These are phyloP conservation scores for Quercus tomentella DNA, from an alignment of 331 rosid species.

Conservation along the genomic window DNA sequence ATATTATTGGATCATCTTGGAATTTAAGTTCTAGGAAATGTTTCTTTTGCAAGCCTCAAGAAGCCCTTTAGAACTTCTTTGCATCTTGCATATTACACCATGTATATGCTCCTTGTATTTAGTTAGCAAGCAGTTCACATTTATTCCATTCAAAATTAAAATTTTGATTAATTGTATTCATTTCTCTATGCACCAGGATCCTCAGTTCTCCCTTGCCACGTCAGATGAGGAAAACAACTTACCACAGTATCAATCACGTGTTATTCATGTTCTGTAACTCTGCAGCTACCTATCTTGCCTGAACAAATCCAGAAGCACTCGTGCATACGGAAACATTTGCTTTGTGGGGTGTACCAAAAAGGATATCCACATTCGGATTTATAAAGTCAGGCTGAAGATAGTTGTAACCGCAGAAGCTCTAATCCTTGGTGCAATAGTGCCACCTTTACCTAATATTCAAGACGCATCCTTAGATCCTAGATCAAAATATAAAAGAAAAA, in stretches of 20 bases:
- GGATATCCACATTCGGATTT: neutral
- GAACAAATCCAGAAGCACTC: constrained; percentile 3
- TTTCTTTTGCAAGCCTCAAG: neutral
- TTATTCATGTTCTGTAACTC: constrained; percentile 33
- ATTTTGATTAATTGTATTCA: neutral
- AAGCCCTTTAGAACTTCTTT: neutral
- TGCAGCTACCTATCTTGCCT: neutral
- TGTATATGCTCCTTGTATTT: neutral
- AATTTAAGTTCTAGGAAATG: neutral
- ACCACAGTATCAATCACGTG: constrained; percentile 38
- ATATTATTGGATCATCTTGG: no score
- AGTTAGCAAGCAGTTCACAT: neutral
- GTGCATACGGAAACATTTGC: no score
- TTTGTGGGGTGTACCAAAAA: neutral
- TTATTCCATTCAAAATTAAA: neutral
- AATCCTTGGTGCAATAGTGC: neutral
- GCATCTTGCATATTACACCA: neutral
- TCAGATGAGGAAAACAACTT: constrained; percentile 35
- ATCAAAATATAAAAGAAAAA: no score
- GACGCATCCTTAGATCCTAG: no score
- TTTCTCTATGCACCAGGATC: constrained; percentile 17
- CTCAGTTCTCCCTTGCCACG: constrained; percentile 2
- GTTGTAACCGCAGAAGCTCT: neutral
- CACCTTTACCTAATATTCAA: neutral
- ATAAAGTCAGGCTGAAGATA: neutral